A percentile compares a stretch with the other conserved stretches of the same genome.
phyloP scores from a whole-genome alignment of 768 basidiomycete genomes.

The Macrolepiota fuliginosa region DNA sequence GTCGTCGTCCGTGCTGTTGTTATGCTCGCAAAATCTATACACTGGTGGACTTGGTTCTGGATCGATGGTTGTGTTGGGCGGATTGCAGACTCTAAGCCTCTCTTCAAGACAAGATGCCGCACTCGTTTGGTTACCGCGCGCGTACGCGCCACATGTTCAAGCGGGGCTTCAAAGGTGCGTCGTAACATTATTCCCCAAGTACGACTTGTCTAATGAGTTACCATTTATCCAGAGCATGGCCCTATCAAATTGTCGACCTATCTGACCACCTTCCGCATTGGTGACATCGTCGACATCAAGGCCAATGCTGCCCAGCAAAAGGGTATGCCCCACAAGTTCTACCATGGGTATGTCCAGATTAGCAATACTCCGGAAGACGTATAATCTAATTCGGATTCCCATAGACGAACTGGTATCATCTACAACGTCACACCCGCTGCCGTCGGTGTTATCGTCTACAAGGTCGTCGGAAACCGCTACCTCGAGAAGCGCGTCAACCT shows the following conservation, averaged over 20 bases:
- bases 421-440: conserved; percentile 97
- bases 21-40: too few relatives aligned
- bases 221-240: conserved; percentile 71
- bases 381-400: neutral
- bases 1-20: too few relatives aligned
- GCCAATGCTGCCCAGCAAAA: conserved; percentile 99
- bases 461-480: conserved; percentile 98
- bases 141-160: conserved; percentile 99
- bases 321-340: conserved; percentile 99
- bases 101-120: conserved; percentile 77
- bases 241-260: conserved; percentile 88
- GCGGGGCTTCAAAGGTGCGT: conserved; percentile 94
- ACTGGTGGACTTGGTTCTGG: too few relatives aligned
- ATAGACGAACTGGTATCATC: conserved; percentile 93
- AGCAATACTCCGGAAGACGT: conserved; percentile 5
- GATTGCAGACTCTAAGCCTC: too few relatives aligned
- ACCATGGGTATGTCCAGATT: conserved; percentile 75
- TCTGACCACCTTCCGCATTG: conserved; percentile 90
- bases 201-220: conserved; percentile 12
- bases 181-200: conserved; percentile 7
- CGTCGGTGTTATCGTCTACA: conserved; percentile 97
- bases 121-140: conserved; percentile 99
- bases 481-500: conserved; percentile 99
- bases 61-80: too few relatives aligned
- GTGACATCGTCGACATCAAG: conserved; percentile 99